Conservation (phyloP, 148 eudicot genomes). For the Amaranthus hypochondriacus region DNA sequence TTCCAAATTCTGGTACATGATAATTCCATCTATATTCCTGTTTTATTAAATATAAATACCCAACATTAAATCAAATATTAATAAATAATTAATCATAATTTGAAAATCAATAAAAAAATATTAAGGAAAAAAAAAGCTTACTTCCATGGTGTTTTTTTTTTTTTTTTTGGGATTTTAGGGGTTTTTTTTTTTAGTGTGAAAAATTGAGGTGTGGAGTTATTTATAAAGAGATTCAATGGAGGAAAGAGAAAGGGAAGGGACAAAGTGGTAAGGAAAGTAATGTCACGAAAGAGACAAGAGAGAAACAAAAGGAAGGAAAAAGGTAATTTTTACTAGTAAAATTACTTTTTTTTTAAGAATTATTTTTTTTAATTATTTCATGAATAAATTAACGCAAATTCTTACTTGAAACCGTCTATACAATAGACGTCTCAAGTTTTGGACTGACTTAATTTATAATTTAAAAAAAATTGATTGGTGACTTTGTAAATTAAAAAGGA, state of each 20-base stretch:
- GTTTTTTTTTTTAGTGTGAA: not conserved
- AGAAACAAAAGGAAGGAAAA: slow-evolving; percentile 19
- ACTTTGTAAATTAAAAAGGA: no score
- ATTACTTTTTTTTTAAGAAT: not conserved
- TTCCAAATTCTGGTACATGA: slow-evolving; percentile 84
- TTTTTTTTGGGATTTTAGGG: not conserved
- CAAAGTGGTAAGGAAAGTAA: slow-evolving; percentile 28
- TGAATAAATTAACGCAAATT: no score
- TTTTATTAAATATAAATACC: not conserved
- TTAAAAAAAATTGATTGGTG: no score
- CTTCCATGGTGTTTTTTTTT: slow-evolving; percentile 24
- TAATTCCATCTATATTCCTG: slow-evolving; percentile 37
- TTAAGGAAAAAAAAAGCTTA: slow-evolving; percentile 11
- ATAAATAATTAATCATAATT: not conserved
- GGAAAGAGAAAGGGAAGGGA: not conserved
- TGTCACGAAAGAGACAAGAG: slow-evolving; percentile 32
- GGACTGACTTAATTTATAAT: no score
- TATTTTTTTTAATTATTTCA: not conserved
- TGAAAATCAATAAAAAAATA: not conserved
- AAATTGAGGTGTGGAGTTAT: not conserved
- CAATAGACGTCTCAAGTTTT: no score
- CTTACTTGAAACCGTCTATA: no score
- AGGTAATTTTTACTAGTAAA: slow-evolving; percentile 7
- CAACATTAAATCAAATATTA: not conserved
- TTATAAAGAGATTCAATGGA: slow-evolving; percentile 12